Evolutionary conservation across 163 green algal species (phyloP), one percentile per base, ranked within the genome.

Genomic region (Scenedesmus sp.): DNA sequence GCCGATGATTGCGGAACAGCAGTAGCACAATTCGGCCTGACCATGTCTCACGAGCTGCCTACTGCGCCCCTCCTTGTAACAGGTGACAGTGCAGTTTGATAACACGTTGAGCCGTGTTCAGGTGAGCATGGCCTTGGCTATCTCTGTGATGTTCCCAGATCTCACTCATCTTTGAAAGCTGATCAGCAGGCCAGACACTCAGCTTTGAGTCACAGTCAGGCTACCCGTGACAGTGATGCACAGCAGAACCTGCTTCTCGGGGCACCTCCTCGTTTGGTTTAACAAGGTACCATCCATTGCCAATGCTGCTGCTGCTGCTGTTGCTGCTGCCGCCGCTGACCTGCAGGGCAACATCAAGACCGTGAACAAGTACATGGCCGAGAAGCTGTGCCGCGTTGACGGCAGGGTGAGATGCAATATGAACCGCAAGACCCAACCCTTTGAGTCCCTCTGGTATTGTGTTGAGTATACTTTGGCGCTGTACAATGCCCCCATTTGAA

Each of bases 321-420:
- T 12, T 40, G 65, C 65, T 76, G 65, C 65, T 76, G 65, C 65
- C 40, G 6, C 30, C 20, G 30, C 65, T 18, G 65, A 26, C 3
- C 30, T 40, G 4, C 33, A 82, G 18, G 44, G 26, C 83, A 65
- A 89, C 59, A 81, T 81, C 37, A 89, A 89, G 72, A 81, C 61
- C 10, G 83, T 89, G 40, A 37, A 81, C 22, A 89, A 89, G 83
- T 89, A 89, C 83, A 89, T 89, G 53, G 83, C 59, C 3, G 59
- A 89, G 83, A 89, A 89, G 83, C 65, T 89, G 59, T 89, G 83
- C 83, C 59, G 59, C 59, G 35, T 89, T 0, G 12, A 44, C 26
- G 37, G 15, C 40, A 33, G 1, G 65, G 65, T 76, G 30, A 76
- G 65, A 13, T 22, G 59, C 59, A 35, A 22, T 22, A 24, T 72